These are phyloP conservation scores for Leccinum barrowsii DNA, from an alignment of 768 basidiomycete genomes.

Conservation along the genomic window DNA sequence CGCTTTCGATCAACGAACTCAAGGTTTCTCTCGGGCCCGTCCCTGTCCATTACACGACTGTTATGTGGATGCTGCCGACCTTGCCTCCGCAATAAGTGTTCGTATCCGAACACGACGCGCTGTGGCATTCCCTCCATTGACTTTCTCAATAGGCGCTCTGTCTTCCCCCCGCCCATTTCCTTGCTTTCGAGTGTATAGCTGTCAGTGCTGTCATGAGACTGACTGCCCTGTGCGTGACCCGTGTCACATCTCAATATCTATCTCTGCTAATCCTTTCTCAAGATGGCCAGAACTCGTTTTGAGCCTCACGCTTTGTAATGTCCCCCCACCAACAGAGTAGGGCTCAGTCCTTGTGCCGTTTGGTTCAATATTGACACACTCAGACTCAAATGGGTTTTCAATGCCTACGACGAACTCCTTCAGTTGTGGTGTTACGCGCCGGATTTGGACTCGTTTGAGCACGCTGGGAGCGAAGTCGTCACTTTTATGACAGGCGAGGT, in stretches of 20 bases:
- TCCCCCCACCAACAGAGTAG: conserved; percentile 66
- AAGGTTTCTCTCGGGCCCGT: conserved; percentile 54
- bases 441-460: conserved; percentile 65
- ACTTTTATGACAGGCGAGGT: conserved; percentile 57
- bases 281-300: conserved; percentile 73
- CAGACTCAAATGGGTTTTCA: conserved; percentile 58
- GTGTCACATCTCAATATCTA: background rate
- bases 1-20: conserved; percentile 68
- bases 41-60: conserved; percentile 59
- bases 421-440: conserved; percentile 62
- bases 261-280: conserved; percentile 8
- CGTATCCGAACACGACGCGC: conserved; percentile 18
- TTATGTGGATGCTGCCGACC: conserved; percentile 78
- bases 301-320: conserved; percentile 65
- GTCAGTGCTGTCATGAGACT: conserved; percentile 61
- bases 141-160: conserved; percentile 44
- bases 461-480: conserved; percentile 57
- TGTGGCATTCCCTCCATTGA: background rate
- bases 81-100: conserved; percentile 64
- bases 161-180: conserved; percentile 66
- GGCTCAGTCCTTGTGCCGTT: conserved; percentile 20
- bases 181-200: conserved; percentile 62
- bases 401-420: conserved; percentile 60
- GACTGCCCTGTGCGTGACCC: conserved; percentile 52
- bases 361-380: conserved; percentile 1